Conservation (phyloP, 1,139 yeast genomes). For the Debaryomycetaceae sp. region DNA sequence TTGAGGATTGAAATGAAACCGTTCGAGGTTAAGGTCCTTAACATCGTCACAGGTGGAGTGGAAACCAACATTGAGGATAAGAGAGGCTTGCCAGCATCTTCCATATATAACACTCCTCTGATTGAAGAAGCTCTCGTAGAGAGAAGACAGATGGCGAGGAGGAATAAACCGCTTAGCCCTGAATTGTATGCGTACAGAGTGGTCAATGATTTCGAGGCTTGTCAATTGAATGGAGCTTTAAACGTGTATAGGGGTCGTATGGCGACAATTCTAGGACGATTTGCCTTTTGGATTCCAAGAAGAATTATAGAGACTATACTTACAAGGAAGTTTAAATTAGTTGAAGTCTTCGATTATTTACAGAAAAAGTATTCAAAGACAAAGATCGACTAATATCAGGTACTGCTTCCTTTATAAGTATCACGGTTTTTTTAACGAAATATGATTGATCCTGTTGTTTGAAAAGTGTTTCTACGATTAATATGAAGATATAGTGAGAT, state of each 20-base stretch:
- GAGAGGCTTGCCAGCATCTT: constrained; percentile 52
- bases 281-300: constrained; percentile 43
- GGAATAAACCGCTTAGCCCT: constrained; percentile 58
- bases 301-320: constrained; percentile 45
- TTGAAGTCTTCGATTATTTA: constrained; percentile 20
- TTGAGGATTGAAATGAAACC: constrained; percentile 69
- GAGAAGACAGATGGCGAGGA: constrained; percentile 60
- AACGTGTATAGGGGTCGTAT: constrained; percentile 53
- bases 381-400: constrained; percentile 8
- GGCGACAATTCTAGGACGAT: constrained; percentile 36
- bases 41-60: constrained; percentile 50
- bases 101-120: constrained; percentile 49
- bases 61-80: constrained; percentile 59
- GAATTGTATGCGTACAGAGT: constrained; percentile 54
- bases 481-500: background rate
- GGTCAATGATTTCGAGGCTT: constrained; percentile 45
- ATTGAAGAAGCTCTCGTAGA: constrained; percentile 46
- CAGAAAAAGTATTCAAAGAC: constrained; percentile 20
- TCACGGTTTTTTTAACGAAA: no score
- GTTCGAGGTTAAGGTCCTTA: constrained; percentile 63
- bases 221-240: constrained; percentile 40
- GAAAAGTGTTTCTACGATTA: no score
- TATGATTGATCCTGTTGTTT: no score
- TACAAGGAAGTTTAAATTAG: constrained; percentile 47
- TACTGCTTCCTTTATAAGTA: no score